These are phyloP conservation scores for Rhizopogon rudus DNA, from an alignment of 768 basidiomycete species.

Conservation along the genomic window DNA sequence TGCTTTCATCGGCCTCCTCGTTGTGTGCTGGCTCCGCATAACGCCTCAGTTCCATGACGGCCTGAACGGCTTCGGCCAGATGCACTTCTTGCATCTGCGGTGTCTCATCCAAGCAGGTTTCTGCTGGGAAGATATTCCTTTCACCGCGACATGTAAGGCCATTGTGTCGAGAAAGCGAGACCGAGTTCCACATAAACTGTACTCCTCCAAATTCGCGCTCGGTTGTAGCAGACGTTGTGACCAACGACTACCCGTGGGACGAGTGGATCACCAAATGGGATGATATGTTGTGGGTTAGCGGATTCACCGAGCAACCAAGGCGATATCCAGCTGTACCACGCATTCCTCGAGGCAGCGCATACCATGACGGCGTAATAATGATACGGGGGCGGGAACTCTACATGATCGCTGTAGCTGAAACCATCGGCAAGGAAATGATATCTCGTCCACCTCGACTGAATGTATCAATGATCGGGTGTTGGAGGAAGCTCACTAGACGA, in stretches of 20 bases:
- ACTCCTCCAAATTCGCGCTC: constrained; percentile 83
- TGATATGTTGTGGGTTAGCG: constrained; percentile 55
- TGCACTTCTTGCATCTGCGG: constrained; percentile 52
- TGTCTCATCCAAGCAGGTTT: constrained; percentile 90
- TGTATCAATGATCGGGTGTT: constrained; percentile 47
- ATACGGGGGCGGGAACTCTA: constrained; percentile 68
- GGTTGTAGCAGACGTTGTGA: constrained; percentile 94
- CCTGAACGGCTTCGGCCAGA: constrained; percentile 24
- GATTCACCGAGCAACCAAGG: constrained; percentile 81
- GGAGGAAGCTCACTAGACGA: constrained; percentile 52
- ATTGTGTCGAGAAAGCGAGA: constrained; percentile 93
- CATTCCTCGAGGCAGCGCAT: constrained; percentile 72
- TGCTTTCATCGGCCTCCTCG: too few species aligned
- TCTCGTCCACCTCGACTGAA: constrained; percentile 84
- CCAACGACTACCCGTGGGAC: constrained; percentile 72
- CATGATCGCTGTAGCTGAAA: constrained; percentile 67
- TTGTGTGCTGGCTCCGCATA: too few species aligned
- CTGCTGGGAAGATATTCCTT: constrained; percentile 92
- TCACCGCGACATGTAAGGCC: constrained; percentile 89
- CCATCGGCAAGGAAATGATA: constrained; percentile 73
- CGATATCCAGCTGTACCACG: constrained; percentile 96
- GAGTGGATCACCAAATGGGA: constrained; percentile 60
- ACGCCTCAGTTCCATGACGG: too few species aligned
- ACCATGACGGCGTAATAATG: constrained; percentile 86
- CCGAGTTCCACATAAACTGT: constrained; percentile 56